These are phyloP conservation scores for Sequoiadendron giganteum DNA, from an alignment of 75 land plant species.

Conservation along the genomic window DNA sequence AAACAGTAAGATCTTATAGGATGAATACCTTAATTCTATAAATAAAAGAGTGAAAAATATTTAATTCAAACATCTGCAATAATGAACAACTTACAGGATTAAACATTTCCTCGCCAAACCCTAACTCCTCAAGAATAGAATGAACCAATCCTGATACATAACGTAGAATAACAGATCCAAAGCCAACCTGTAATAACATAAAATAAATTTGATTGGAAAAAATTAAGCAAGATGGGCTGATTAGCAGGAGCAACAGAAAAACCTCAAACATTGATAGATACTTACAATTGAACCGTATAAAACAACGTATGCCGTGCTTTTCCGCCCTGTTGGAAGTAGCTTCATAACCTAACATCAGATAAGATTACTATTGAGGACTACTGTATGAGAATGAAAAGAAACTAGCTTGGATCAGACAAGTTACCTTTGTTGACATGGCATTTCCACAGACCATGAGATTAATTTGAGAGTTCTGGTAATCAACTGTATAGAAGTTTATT, in stretches of 20 bases:
- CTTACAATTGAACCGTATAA: conserved; percentile 78
- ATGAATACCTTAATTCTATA: not conserved
- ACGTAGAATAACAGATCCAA: conserved; percentile 62
- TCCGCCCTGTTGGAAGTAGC: conserved; percentile 91
- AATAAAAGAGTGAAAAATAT: not conserved
- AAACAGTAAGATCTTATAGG: not conserved
- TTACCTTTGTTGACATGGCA: not conserved
- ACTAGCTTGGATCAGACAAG: not conserved
- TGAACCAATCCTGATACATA: conserved; percentile 63
- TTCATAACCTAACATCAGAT: conserved; percentile 76
- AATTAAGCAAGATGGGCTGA: not conserved
- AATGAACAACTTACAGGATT: conserved; percentile 79
- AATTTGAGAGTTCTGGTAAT: too few species aligned
- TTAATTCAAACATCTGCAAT: not conserved
- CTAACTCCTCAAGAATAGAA: conserved; percentile 59
- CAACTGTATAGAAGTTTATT: too few species aligned
- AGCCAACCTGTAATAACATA: conserved; percentile 60
- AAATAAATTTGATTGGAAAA: not conserved
- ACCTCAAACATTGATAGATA: not conserved
- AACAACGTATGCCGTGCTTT: conserved; percentile 64
- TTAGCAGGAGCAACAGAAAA: not conserved
- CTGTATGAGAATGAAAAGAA: not conserved
- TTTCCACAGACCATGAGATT: too few species aligned
- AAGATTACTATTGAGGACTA: not conserved
- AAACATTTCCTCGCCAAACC: conserved; percentile 78